Base-by-base conservation (phyloP, 495 filamentous ascomycete species). In the Talaromyces nanjingensis region DNA sequence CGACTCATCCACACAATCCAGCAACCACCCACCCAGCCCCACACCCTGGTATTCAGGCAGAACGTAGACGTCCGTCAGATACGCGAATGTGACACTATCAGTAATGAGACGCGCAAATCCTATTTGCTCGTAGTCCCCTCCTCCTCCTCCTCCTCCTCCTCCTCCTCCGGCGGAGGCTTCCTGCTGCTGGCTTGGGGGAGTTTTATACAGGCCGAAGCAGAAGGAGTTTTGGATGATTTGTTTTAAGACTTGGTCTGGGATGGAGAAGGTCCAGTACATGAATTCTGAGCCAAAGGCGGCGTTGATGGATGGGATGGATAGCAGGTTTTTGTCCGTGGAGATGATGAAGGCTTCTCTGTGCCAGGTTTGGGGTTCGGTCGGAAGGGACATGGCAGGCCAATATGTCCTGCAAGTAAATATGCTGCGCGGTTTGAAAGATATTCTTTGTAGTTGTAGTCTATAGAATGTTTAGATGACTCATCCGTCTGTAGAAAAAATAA, bases 1-100 rank as follows among this genome's bases (percentile, higher is more conserved):
- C 1, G 80, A 55, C 66, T 90, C 85, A 45, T 83, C 74, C 9
- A 86, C 69, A 66, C 85, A 87, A 20, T 69, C 65, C 65, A 89
- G 81, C 63, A 90, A 68, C 86, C 86, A 92, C 9, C 70, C 74
- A 0, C 83, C 87, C 0, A 91, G 75, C 0, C 29, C 88, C 87
- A n/a, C 78, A 72, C 0, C 82, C 79, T 87, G 83, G 58, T 85
- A 77, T 59, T 81, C 76, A 0, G 76, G 69, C 0, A 84, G 63
- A 6, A 91, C 73, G 65, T 85, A 91, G 24, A 91, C 83, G 63
- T 90, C 89, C 9, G 88, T 88, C 24, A 90, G 74, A 67, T 89
- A 91, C n/a, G 79, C 86, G 65, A 88, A 83, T 0, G 86, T 87
- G 11, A 84, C 77, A 65, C 81, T 70, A 66, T 90, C 88, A 0